These are phyloP conservation scores for Recurvomyces mirabilis DNA, from an alignment of 495 filamentous ascomycete species.

Conservation along the genomic window DNA sequence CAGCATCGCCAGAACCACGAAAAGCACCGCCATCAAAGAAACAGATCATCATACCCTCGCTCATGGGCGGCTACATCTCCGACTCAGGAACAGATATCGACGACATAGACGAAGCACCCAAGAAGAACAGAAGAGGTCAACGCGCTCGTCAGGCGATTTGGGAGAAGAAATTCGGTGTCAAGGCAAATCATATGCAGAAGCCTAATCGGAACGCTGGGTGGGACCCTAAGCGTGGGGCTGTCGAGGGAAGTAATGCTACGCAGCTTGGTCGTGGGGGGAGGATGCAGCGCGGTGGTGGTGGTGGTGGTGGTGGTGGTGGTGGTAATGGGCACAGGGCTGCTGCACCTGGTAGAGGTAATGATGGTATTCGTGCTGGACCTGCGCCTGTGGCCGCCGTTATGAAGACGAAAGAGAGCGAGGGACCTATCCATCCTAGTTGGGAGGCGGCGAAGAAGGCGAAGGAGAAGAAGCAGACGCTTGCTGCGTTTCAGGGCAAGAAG, in stretches of 20 bases:
- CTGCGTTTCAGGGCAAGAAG: constrained; percentile 71
- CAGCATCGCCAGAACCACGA: constrained; percentile 22
- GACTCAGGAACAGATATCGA: constrained; percentile 63
- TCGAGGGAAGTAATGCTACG: constrained; percentile 9
- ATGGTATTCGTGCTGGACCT: neutral
- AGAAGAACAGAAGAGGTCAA: constrained; percentile 83
- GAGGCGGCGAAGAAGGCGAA: constrained; percentile 79
- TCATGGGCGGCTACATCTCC: constrained; percentile 87
- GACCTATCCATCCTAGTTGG: constrained; percentile 83
- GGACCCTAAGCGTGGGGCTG: constrained; percentile 39
- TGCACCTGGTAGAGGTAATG: too few species aligned
- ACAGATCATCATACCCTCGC: constrained; percentile 73
- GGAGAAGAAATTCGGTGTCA: constrained; percentile 81
- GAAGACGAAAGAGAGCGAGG: constrained; percentile 15
- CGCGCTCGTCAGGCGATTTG: constrained; percentile 71
- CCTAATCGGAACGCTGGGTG: constrained; percentile 37
- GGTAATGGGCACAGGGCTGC: too few species aligned
- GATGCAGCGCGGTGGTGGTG: neutral
- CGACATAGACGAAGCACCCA: constrained; percentile 32
- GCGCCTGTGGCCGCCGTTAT: neutral
- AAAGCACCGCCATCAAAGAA: constrained; percentile 32
- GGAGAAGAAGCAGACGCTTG: constrained; percentile 50
- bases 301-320: neutral
- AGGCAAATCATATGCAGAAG: constrained; percentile 59
- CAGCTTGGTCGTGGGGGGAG: neutral